Base-by-base conservation (phyloP, 495 filamentous ascomycete species). In the Aspergillus baeticus region DNA sequence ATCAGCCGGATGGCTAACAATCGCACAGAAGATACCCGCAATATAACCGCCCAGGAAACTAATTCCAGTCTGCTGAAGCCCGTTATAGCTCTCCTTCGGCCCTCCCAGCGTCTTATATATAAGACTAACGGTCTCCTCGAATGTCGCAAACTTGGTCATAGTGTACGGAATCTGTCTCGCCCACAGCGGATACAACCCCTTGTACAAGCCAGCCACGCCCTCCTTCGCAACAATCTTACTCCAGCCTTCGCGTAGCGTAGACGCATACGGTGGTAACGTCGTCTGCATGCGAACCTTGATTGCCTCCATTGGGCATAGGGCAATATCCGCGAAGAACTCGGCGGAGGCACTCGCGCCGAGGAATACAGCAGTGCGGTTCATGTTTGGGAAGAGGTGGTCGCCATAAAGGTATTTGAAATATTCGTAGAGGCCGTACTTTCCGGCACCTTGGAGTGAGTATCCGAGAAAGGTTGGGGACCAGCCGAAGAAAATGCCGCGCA, bases 391-490 rank as follows among this genome's bases (percentile, higher is more conserved):
- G 31, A 86, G 46, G 52, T 76, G 72, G 51, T 88, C 83, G 57
- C 85, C 85, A 68, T 89, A 89, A 21, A 79, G 62, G 69, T 89
- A 78, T 64, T 89, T 89, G 80, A 89, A 89, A 65, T 87, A 81
- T 55, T 89, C 86, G 65, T 89, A 89, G 70, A 87, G 81, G 13
- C 86, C 86, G 65, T 89, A 89, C 68, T 89, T 89, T n/a, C 86
- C 86, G 47, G 84, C 85, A n/a, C 86, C 86, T 60, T 89, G 86
- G 61, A 87, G 77, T 34, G 79, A 84, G 76, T 89, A 89, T 31
- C 85, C 86, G 8, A 87, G 66, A 54, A 87, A 83, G 17, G 86
- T 89, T 8, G 86, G 86, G 0, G 82, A 76, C 86, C 86, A 88
- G 63, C 86, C 86, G 69, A 87, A 86, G 75, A 87, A 87, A 63